Base-by-base conservation (phyloP, 73 alveolate genomes). In the Paramecium tetraurelia region DNA sequence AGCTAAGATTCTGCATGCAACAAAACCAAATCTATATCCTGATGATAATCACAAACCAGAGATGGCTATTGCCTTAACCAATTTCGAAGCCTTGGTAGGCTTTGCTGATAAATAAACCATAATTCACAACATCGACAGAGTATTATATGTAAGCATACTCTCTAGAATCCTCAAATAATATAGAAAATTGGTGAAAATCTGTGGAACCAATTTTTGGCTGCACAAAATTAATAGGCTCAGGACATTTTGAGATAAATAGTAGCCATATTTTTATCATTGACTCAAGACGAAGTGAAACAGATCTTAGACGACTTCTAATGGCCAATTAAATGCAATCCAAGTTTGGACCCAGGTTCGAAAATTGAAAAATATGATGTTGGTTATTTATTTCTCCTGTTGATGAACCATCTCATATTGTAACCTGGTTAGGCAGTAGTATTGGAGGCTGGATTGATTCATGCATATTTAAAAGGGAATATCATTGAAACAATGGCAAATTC, bases 11-110 rank as follows among this genome's bases (percentile, higher is more conserved):
- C 93, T 99, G 31, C 99, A 98, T 93, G 63, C 86, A 71, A 92
- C 88, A 36, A 92, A 89, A 48, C 99, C 99, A 43, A 93, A 97
- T 10, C 90, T 95, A 40, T 99, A 99, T 95, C 97, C 97, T 58
- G 99, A 99, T 93, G 96, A 95, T 46, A 99, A 99, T 94, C 99
- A 99, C 92, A 99, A 99, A 95, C 99, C 99, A 16, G 99, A 99
- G 92, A 97, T 98, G 96, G 98, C 99, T 48, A 99, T 99, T 58
- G 99, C 99, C 10, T 85, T 98, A 69, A 95, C 98, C 68, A 97
- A 96, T 70, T 98, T 98, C 89, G 98, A 97, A 92, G 98, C 98
- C 33, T 95, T 98, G 40, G 94, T 97, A 76, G 98, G 99, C 33
- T 96, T 96, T 43, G 95, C 97, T 16, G 58, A 94, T 5, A 69